A percentile compares a stretch with the other conserved stretches of the same genome.
Conservation (phyloP, 768 basidiomycete species). For the Mycena vitilis region DNA sequence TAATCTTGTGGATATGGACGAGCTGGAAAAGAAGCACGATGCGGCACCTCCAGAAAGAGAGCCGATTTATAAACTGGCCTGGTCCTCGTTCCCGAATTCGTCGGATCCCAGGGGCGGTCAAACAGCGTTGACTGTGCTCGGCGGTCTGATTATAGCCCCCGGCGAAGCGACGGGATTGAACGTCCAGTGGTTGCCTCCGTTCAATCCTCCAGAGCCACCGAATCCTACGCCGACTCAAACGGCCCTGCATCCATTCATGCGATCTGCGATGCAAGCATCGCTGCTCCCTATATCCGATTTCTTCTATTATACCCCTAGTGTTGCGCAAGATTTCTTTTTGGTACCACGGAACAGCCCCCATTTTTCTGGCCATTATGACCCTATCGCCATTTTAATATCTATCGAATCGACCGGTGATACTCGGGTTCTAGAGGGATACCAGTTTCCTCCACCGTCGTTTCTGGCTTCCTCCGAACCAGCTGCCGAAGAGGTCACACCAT, state of each 20-base stretch:
- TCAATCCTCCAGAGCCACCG: slow-evolving; percentile 64
- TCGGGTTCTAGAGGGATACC: slow-evolving; percentile 69
- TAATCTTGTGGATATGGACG: slow-evolving; percentile 61
- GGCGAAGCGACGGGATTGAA: slow-evolving; percentile 71
- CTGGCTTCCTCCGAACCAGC: slow-evolving; percentile 23
- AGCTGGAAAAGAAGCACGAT: slow-evolving; percentile 56
- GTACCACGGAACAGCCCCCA: slow-evolving; percentile 79
- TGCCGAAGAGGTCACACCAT: slow-evolving; percentile 23
- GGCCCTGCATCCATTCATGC: slow-evolving; percentile 60
- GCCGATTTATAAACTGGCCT: slow-evolving; percentile 88
- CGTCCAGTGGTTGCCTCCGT: slow-evolving; percentile 74
- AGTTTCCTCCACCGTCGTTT: slow-evolving; percentile 76
- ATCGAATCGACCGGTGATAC: slow-evolving; percentile 61
- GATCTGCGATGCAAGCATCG: slow-evolving; percentile 74
- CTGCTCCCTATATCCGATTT: slow-evolving; percentile 60
- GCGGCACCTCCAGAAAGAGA: slow-evolving; percentile 55
- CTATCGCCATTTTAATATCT: slow-evolving; percentile 72
- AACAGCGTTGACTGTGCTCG: slow-evolving; percentile 80
- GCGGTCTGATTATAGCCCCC: slow-evolving; percentile 65
- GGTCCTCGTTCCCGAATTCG: slow-evolving; percentile 82
- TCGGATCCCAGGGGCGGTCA: slow-evolving; percentile 75
- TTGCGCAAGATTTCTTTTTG: slow-evolving; percentile 83
- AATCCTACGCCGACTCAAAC: slow-evolving; percentile 45
- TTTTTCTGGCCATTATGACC: slow-evolving; percentile 74
- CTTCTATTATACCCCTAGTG: slow-evolving; percentile 68